Conservation (phyloP, 306 rosid genomes). For the Malus domestica region ASM211411v1 NC_041793.1:44259001-44259500, state of each 20-base stretch:
- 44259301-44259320: slow-evolving; percentile 7
- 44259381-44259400: slow-evolving; percentile 38
- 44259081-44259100: neutral
- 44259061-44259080: neutral
- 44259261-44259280: neutral
- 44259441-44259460: neutral
- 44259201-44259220: neutral
- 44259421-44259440: slow-evolving; percentile 30
- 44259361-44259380: neutral
- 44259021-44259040: neutral
- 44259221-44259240: neutral
- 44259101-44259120: slow-evolving; percentile 26
- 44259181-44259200: slow-evolving; percentile 15
- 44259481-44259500: no score
- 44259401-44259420: slow-evolving; percentile 16
- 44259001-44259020: neutral
- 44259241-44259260: slow-evolving; percentile 19
- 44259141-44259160: slow-evolving; percentile 35
- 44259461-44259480: no score
- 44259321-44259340: neutral
- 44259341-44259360: neutral
- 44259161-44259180: slow-evolving; percentile 7
- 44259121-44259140: slow-evolving; percentile 44
- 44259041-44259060: neutral
- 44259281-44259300: neutral